Conservation (phyloP, 2,329 filamentous ascomycete species). For the Beauveria sp. region DNA sequence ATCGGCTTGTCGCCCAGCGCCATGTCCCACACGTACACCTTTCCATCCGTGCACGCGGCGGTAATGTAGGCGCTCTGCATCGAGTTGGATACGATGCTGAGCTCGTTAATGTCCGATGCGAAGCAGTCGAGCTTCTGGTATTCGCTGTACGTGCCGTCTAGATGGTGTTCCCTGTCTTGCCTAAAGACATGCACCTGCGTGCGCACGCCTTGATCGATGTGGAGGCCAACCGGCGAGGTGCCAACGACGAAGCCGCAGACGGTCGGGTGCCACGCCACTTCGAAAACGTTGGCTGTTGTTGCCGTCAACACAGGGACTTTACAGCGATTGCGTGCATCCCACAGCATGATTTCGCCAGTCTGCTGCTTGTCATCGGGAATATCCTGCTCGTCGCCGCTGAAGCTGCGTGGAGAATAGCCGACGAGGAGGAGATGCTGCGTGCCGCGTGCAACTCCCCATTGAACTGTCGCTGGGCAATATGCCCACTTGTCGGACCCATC, state of each 20-base stretch:
- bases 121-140: conserved; percentile 50
- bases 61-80: conserved; percentile 44
- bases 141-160: conserved; percentile 29
- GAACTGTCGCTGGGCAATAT: conserved; percentile 55
- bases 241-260: conserved; percentile 47
- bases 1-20: conserved; percentile 46
- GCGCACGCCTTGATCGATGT: conserved; percentile 34
- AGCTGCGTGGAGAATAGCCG: conserved; percentile 54
- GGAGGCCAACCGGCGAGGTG: conserved; percentile 44
- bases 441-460: conserved; percentile 44
- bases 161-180: conserved; percentile 20
- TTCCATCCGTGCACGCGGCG: conserved; percentile 54
- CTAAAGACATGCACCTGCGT: conserved; percentile 53
- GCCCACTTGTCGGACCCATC: conserved; percentile 44
- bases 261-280: conserved; percentile 55
- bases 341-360: conserved; percentile 53
- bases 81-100: conserved; percentile 51
- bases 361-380: conserved; percentile 52
- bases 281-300: conserved; percentile 54
- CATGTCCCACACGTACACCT: conserved; percentile 57
- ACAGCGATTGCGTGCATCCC: conserved; percentile 40
- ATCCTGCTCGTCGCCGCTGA: conserved; percentile 43
- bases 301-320: conserved; percentile 42
- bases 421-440: conserved; percentile 48
- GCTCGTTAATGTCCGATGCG: conserved; percentile 55